Base-by-base conservation (phyloP, 2,329 filamentous ascomycete species). In the Coniochaeta sp. region DNA sequence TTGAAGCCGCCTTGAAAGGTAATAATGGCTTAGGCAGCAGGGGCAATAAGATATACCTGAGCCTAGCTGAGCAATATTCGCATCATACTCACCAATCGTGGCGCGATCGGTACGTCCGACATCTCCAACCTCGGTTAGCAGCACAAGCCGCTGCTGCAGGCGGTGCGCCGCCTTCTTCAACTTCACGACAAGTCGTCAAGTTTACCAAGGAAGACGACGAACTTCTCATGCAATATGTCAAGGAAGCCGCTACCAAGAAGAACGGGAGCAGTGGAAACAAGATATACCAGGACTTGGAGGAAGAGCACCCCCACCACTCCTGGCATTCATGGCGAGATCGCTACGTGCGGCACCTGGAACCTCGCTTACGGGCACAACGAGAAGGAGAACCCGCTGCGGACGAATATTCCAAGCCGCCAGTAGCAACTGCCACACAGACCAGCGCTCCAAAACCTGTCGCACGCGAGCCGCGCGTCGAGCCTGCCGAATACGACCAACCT, bases 71-170 rank as follows among this genome's bases (percentile, higher is more conserved):
- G n/a, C n/a, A n/a, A n/a, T n/a, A n/a, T n/a, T n/a, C n/a, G n/a
- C n/a, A n/a, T n/a, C n/a, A n/a, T n/a, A n/a, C n/a, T n/a, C n/a
- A n/a, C n/a, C n/a, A n/a, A n/a, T n/a, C n/a, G n/a, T n/a, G n/a
- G n/a, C n/a, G n/a, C n/a, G n/a, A n/a, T n/a, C n/a, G n/a, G n/a
- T n/a, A n/a, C n/a, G n/a, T n/a, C n/a, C n/a, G n/a, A n/a, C n/a
- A n/a, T n/a, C n/a, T n/a, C n/a, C n/a, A n/a, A n/a, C n/a, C n/a
- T n/a, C n/a, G n/a, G n/a, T n/a, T n/a, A n/a, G n/a, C n/a, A n/a
- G n/a, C n/a, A n/a, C n/a, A n/a, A n/a, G n/a, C 81, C 0, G 49
- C 60, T 0, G 73, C 76, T 9, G 86, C n/a, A 12, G 14, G 18
- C 14, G 4, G 3, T n/a, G n/a, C n/a, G n/a, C n/a, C n/a, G n/a